These are phyloP conservation scores for Acer saccharum DNA, from an alignment of 345 rosid species.

Conservation along the genomic window DNA sequence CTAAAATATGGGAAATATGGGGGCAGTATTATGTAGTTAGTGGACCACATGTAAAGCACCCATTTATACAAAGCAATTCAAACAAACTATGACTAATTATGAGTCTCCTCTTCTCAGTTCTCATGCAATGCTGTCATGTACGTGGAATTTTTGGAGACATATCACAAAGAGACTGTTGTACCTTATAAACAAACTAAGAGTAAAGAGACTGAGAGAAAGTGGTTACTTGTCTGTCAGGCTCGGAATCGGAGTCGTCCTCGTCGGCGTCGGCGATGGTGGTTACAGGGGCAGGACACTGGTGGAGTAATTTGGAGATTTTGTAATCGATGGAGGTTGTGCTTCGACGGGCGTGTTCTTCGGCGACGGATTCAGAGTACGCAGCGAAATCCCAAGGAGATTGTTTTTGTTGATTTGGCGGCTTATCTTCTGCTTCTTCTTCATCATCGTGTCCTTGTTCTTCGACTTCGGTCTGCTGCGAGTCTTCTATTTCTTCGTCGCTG, in stretches of 20 bases:
- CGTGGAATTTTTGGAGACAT: no score
- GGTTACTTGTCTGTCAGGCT: constrained; percentile 63
- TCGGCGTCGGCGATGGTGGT: constrained; percentile 22
- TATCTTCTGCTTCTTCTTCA: constrained; percentile 31
- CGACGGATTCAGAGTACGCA: constrained; percentile 74
- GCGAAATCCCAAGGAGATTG: constrained; percentile 97
- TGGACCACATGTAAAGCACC: no score
- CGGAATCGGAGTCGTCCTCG: constrained; percentile 49
- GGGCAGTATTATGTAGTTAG: no score
- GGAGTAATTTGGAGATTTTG: constrained; percentile 72
- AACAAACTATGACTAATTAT: no score
- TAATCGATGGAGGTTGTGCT: constrained; percentile 86
- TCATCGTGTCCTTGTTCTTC: constrained; percentile 38
- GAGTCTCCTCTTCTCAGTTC: no score
- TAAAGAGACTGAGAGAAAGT: not conserved
- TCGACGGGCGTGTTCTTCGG: constrained; percentile 93
- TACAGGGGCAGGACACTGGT: constrained; percentile 42
- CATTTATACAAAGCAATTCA: no score
- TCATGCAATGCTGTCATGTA: no score
- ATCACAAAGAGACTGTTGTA: no score
- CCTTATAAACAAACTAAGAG: not conserved
- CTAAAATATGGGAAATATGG: no score
- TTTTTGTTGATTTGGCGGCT: constrained; percentile 21
- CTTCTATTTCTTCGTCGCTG: constrained; percentile 67
- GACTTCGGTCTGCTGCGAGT: constrained; percentile 21